Conservation (phyloP, 2,329 filamentous ascomycete genomes). For the Fusarium xylarioides region DNA sequence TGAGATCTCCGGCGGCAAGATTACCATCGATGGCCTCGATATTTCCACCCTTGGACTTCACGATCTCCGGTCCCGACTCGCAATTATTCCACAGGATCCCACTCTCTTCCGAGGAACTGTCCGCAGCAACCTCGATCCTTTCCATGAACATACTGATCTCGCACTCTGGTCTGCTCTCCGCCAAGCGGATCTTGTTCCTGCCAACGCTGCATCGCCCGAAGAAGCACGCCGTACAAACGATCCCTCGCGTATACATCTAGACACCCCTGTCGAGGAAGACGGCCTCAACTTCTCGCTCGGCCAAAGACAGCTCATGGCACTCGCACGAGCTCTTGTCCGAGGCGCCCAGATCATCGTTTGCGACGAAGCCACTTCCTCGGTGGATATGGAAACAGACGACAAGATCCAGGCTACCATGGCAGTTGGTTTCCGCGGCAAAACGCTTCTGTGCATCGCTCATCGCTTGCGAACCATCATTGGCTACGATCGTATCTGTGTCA, state of each 20-base stretch:
- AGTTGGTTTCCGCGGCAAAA: slow-evolving; percentile 84
- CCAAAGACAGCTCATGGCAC: slow-evolving; percentile 93
- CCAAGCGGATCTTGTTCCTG: slow-evolving; percentile 75
- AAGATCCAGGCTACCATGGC: slow-evolving; percentile 94
- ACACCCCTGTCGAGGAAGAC: slow-evolving; percentile 89
- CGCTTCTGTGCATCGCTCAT: slow-evolving; percentile 91
- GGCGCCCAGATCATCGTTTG: slow-evolving; percentile 92
- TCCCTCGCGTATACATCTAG: slow-evolving; percentile 77
- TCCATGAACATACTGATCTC: slow-evolving; percentile 79
- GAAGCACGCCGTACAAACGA: slow-evolving; percentile 74
- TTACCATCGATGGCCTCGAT: slow-evolving; percentile 72
- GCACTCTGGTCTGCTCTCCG: slow-evolving; percentile 81
- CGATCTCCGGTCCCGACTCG: slow-evolving; percentile 77
- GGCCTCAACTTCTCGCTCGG: slow-evolving; percentile 96
- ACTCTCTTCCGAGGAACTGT: slow-evolving; percentile 85
- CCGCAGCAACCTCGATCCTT: slow-evolving; percentile 82
- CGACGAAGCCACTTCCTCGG: slow-evolving; percentile 92
- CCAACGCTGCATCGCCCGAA: slow-evolving; percentile 69
- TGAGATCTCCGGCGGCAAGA: slow-evolving; percentile 69
- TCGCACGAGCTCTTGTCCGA: slow-evolving; percentile 89
- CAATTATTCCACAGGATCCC: slow-evolving; percentile 87
- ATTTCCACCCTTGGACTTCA: slow-evolving; percentile 79
- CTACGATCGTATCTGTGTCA: slow-evolving; percentile 96
- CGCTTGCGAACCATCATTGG: slow-evolving; percentile 89
- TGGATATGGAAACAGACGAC: slow-evolving; percentile 96